Conservation (phyloP, 2,329 filamentous ascomycete genomes). For the Aspergillus flavus region DNA sequence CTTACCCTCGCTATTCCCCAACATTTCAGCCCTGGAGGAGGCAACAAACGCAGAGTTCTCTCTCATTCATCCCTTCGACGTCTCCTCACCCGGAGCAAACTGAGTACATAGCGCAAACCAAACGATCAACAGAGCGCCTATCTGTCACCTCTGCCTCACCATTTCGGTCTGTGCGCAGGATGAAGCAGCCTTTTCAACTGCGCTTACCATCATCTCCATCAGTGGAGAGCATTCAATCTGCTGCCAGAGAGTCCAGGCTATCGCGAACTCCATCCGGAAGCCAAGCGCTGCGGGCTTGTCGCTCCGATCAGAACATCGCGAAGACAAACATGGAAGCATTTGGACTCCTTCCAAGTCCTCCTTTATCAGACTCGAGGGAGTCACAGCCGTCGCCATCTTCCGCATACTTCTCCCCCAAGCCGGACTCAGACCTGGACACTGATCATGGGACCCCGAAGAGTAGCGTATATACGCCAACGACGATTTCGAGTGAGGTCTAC, state of each 20-base stretch:
- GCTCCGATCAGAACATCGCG: constrained; percentile 39
- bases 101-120: constrained; percentile 29
- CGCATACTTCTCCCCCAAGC: constrained; percentile 30
- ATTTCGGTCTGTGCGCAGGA: constrained; percentile 42
- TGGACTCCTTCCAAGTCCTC: constrained; percentile 41
- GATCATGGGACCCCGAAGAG: constrained; percentile 12
- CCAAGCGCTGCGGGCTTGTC: constrained; percentile 37
- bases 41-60: constrained; percentile 34
- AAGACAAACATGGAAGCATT: constrained; percentile 35
- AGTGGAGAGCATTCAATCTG: constrained; percentile 27
- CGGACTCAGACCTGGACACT: constrained; percentile 22
- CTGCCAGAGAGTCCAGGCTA: constrained; percentile 22
- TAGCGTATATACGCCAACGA: constrained; percentile 12
- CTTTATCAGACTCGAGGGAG: constrained; percentile 36
- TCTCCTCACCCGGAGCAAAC: constrained; percentile 31
- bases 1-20: constrained; percentile 27
- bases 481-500: constrained; percentile 20
- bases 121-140: constrained; percentile 30
- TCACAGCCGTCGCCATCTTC: constrained; percentile 31
- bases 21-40: constrained; percentile 32
- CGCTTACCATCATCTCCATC: constrained; percentile 40
- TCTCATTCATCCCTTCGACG: constrained; percentile 39
- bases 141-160: constrained; percentile 33
- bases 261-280: constrained; percentile 23
- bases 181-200: constrained; percentile 44